phyloP scores from a whole-genome alignment of 139 green algal genomes.

The Closterium sp. region DNA sequence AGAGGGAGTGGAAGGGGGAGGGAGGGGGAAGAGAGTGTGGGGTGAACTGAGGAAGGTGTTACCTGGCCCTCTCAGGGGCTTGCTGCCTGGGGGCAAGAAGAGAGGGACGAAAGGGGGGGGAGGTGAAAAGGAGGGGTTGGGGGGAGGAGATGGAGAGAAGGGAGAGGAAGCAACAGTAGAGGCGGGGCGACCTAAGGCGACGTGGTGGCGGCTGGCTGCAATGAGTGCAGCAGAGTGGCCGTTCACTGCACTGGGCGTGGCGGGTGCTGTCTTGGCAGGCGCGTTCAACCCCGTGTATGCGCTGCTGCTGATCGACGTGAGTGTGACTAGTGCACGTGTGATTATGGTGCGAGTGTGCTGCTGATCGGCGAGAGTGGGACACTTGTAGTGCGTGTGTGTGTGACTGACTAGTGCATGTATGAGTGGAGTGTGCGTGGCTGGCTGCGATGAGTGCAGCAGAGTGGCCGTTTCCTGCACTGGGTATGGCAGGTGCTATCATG shows the following conservation, averaged over 20 bases:
- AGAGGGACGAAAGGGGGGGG: not conserved
- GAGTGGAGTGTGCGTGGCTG: too few species aligned
- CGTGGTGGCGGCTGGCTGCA: not conserved
- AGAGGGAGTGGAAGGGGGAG: not conserved
- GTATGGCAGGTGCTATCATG: not conserved
- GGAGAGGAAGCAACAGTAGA: not conserved
- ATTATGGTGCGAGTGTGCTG: too few species aligned
- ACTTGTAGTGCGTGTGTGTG: not conserved
- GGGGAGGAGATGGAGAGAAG: not conserved
- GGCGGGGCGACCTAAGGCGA: not conserved
- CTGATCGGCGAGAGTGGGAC: too few species aligned
- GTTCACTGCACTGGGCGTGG: not conserved
- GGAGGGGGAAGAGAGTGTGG: not conserved
- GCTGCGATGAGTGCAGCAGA: not conserved
- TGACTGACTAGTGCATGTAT: too few species aligned
- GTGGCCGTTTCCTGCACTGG: not conserved
- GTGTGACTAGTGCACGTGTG: not conserved
- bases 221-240: not conserved
- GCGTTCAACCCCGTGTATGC: constrained; percentile 1
- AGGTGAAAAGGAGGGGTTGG: not conserved
- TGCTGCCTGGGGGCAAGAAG: not conserved
- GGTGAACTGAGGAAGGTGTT: not conserved
- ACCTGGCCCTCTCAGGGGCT: not conserved
- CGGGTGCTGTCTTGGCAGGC: not conserved
- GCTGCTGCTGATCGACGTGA: not conserved